phyloP scores from a whole-genome alignment of 2,329 filamentous ascomycete species.

The Exophiala mesophila region DNA sequence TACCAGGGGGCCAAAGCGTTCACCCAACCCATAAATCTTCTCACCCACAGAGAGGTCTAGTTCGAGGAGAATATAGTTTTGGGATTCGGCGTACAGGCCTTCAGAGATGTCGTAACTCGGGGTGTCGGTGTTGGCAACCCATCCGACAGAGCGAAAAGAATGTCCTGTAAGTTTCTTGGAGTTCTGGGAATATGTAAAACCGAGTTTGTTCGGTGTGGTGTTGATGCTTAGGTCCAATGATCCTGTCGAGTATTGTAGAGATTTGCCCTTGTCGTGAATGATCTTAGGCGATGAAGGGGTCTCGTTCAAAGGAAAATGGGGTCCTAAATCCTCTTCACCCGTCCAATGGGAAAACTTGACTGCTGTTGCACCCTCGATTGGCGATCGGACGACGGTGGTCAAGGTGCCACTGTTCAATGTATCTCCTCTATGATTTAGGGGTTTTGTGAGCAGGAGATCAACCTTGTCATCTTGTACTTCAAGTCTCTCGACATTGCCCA shows the following conservation, averaged over 20 bases:
- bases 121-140: conserved; percentile 33
- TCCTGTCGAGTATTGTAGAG: conserved; percentile 32
- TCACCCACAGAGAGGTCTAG: conserved; percentile 47
- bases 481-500: conserved; percentile 38
- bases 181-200: conserved; percentile 23
- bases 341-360: conserved; percentile 38
- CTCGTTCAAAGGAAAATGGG: conserved; percentile 33
- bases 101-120: conserved; percentile 32
- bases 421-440: conserved; percentile 36
- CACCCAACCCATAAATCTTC: conserved; percentile 68
- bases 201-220: conserved; percentile 33
- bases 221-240: conserved; percentile 32
- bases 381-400: conserved; percentile 33
- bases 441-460: conserved; percentile 35
- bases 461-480: conserved; percentile 31
- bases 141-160: conserved; percentile 38
- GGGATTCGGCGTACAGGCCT: conserved; percentile 35
- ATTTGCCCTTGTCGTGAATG: conserved; percentile 26
- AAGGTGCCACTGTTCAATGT: conserved; percentile 37
- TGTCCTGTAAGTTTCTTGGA: conserved; percentile 34
- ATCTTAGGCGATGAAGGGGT: conserved; percentile 30
- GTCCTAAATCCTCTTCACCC: conserved; percentile 34
- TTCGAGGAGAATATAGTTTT: conserved; percentile 38
- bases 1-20: conserved; percentile 71
- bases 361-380: conserved; percentile 36